Percentiles rank a stretch among this genome's conserved stretches.
phyloP scores from a whole-genome alignment of 352 stramenopile genomes.

The Pythium oligandrum region DNA sequence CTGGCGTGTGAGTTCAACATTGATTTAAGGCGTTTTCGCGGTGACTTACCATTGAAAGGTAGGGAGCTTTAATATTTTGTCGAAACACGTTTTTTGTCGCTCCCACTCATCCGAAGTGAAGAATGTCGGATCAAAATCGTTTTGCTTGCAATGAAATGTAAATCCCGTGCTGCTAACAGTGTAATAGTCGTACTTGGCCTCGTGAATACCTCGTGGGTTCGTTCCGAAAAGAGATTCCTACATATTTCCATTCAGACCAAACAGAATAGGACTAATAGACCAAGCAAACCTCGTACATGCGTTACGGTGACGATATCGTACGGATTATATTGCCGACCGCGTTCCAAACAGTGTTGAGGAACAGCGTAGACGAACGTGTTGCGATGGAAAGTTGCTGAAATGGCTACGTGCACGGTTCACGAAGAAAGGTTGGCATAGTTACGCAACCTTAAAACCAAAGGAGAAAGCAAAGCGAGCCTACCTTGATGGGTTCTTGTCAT shows the following conservation, averaged over 20 bases:
- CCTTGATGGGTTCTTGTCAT: no score
- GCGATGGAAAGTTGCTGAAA: slow-evolving; percentile 16
- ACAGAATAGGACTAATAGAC: neutral
- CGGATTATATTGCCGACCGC: slow-evolving; percentile 42
- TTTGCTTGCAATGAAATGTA: slow-evolving; percentile 54
- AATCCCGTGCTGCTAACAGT: slow-evolving; percentile 51
- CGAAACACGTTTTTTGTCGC: slow-evolving; percentile 40
- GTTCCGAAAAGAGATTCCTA: slow-evolving; percentile 18
- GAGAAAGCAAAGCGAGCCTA: neutral
- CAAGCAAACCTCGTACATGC: slow-evolving; percentile 25
- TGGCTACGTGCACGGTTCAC: neutral
- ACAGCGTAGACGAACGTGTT: slow-evolving; percentile 71
- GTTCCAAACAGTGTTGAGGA: slow-evolving; percentile 48
- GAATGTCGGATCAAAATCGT: slow-evolving; percentile 39
- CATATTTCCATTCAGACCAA: slow-evolving; percentile 7
- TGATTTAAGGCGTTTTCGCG: neutral
- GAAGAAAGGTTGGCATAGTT: neutral
- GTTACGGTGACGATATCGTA: slow-evolving; percentile 63
- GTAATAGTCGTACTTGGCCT: slow-evolving; percentile 57
- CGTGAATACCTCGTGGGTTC: slow-evolving; percentile 1
- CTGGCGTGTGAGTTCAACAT: neutral
- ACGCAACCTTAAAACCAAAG: slow-evolving; percentile 2
- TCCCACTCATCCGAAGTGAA: slow-evolving; percentile 46
- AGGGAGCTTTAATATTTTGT: slow-evolving; percentile 21
- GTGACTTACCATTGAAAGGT: slow-evolving; percentile 49